A percentile compares a stretch with the other conserved stretches of the same genome.
phyloP scores from a whole-genome alignment of 208 protist species.

The Phytomonas sp. region DNA sequence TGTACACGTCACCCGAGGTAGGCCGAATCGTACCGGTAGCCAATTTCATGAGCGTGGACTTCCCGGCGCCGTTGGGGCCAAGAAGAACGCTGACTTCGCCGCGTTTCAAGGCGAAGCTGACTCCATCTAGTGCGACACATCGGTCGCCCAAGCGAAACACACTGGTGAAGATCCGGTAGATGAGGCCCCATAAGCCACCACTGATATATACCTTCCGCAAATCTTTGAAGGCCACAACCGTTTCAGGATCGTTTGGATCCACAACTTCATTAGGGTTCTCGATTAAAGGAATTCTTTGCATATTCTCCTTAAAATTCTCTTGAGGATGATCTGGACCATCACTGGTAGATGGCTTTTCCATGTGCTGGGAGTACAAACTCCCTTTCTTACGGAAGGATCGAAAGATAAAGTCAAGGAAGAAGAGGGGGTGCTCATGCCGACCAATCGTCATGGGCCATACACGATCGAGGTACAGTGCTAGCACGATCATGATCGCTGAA shows the following conservation, averaged over 20 bases:
- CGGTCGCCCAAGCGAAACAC: conserved; percentile 38
- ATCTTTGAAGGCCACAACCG: conserved; percentile 35
- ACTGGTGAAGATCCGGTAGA: conserved; percentile 62
- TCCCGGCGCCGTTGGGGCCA: conserved; percentile 81
- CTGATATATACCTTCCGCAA: conserved; percentile 54
- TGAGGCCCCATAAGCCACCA: conserved; percentile 50
- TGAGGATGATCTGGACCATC: conserved; percentile 10
- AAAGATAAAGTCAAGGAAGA: conserved; percentile 52
- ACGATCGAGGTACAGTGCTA: conserved; percentile 80
- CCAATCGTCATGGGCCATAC: conserved; percentile 64
- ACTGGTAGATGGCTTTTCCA: not conserved
- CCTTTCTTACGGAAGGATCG: conserved; percentile 24
- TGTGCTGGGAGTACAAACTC: not conserved
- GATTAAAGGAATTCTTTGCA: conserved; percentile 11
- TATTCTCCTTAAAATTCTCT: not conserved
- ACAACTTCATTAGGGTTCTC: conserved; percentile 37
- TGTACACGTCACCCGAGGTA: conserved; percentile 55
- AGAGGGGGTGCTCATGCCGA: conserved; percentile 44
- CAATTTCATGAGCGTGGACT: conserved; percentile 76
- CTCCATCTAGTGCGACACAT: conserved; percentile 46
- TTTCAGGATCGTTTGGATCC: conserved; percentile 17
- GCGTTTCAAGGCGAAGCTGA: conserved; percentile 54
- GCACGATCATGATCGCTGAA: conserved; percentile 45
- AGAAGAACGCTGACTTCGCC: conserved; percentile 76
- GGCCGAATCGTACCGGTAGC: conserved; percentile 62